A percentile compares a stretch with the other conserved stretches of the same genome.
Conservation (phyloP, 2,329 filamentous ascomycete species). For the Colletotrichum sp. region DNA sequence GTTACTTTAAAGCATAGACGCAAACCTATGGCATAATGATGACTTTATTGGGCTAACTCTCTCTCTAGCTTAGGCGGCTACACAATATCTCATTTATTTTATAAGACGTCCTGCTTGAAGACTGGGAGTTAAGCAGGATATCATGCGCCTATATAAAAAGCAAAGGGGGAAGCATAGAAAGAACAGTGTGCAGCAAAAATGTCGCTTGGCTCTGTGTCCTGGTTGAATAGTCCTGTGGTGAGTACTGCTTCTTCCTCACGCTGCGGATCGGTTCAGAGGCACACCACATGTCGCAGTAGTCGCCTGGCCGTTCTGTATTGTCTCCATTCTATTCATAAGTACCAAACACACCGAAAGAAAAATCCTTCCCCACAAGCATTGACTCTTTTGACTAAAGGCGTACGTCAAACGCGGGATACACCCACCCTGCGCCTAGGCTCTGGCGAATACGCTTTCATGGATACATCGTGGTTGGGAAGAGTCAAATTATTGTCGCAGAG, state of each 20-base stretch:
- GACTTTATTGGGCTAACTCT: neutral
- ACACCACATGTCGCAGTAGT: no score
- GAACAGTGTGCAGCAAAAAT: no score
- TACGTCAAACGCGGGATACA: neutral
- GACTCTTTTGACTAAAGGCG: neutral
- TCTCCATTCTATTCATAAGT: no score
- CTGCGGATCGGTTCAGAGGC: no score
- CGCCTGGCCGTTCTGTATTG: no score
- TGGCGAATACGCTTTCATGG: neutral
- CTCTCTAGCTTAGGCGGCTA: neutral
- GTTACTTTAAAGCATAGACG: rapidly evolving
- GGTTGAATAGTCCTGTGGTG: no score
- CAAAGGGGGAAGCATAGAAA: neutral
- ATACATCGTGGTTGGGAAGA: neutral
- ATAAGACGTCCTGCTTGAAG: neutral
- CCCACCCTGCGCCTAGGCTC: rapidly evolving
- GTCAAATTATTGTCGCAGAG: rapidly evolving
- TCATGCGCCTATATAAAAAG: neutral
- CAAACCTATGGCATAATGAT: rapidly evolving
- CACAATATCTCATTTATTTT: neutral
- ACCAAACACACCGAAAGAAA: no score
- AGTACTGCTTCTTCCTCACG: no score
- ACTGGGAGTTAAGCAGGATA: rapidly evolving
- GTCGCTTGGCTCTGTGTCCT: no score
- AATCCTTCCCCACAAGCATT: rapidly evolving